Percentiles rank a stretch among this genome's conserved stretches.
Conservation (phyloP, 495 filamentous ascomycete species). For the Xylaria cubensis region DNA sequence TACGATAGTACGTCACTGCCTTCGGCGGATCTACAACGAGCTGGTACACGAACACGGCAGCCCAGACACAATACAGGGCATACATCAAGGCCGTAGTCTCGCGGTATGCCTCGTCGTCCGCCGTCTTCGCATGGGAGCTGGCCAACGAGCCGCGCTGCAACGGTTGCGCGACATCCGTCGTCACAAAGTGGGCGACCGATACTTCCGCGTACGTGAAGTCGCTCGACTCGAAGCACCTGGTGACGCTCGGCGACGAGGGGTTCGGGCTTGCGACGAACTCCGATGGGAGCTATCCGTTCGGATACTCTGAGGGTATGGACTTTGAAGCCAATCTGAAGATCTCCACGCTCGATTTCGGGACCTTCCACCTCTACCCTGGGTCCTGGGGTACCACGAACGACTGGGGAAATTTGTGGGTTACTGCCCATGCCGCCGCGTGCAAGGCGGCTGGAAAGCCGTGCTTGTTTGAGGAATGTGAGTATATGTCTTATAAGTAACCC, state of each 20-base stretch:
- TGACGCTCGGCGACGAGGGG: slow-evolving; percentile 61
- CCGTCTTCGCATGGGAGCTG: slow-evolving; percentile 63
- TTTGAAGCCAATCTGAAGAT: slow-evolving; percentile 66
- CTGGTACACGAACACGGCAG: slow-evolving; percentile 41
- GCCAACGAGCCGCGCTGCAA: slow-evolving; percentile 60
- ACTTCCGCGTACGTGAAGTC: slow-evolving; percentile 58
- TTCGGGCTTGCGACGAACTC: slow-evolving; percentile 52
- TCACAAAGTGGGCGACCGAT: slow-evolving; percentile 55
- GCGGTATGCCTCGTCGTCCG: slow-evolving; percentile 55
- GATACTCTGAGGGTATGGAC: slow-evolving; percentile 65
- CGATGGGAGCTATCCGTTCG: slow-evolving; percentile 66
- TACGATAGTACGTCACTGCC: slow-evolving; percentile 59
- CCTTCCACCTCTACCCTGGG: slow-evolving; percentile 70
- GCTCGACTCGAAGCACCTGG: slow-evolving; percentile 57
- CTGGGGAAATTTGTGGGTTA: slow-evolving; percentile 63
- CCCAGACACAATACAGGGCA: slow-evolving; percentile 52
- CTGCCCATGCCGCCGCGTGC: slow-evolving; percentile 63
- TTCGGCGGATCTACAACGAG: slow-evolving; percentile 53
- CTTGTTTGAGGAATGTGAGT: slow-evolving; percentile 73
- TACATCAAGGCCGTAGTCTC: slow-evolving; percentile 58
- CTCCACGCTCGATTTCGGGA: slow-evolving; percentile 68
- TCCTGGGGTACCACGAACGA: slow-evolving; percentile 49
- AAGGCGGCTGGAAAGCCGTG: slow-evolving; percentile 67
- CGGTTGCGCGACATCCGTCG: slow-evolving; percentile 48
- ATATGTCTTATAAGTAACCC: no score